Evolutionary conservation across 2,329 filamentous ascomycete species (phyloP), one percentile per base, ranked within the genome.

Genomic region (Exophiala aquamarina): DNA sequence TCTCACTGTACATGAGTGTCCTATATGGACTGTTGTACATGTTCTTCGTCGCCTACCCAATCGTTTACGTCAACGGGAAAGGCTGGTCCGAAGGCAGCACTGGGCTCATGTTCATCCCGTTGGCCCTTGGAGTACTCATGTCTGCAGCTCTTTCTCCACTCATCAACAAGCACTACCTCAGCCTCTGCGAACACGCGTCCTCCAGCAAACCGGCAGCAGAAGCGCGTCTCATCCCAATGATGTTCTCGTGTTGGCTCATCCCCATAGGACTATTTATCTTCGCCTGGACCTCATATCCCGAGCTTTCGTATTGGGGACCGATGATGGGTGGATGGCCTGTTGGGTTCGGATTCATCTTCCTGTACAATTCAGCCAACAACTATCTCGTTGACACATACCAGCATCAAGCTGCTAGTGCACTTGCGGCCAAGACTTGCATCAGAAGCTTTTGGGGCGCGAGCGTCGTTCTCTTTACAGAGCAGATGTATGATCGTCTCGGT

Each of bases 391-490:
- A 96, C 63, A 85, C 84, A 1, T 96, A 95, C 66, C 86, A 90
- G 62, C 76, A 79, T 4, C 95, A 92, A 60, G 89, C 91, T 0
- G 89, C 85, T 32, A 93, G 87, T 1, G 90, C 91, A 0, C 72
- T 95, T 4, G 91, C 91, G 0, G 89, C 90, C 1, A 89, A 95
- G 70, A 87, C 82, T 13, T 94, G 87, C 64, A 93, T 88, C 67
- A 81, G 91, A 11, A 96, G 95, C 63, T 74, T 95, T 63, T 93
- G 87, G 86, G 89, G 88, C 59, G 89, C 87, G 1, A 77, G 70
- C 1, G 81, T 83, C 1, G 87, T 92, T 0, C 76, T 94, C 1
- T 93, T 93, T 68, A 92, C 88, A 0, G 75, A 78, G 55, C 87
- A 92, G 66, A 92, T 93, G 87, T 90, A 89, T 66, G 66, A 76